phyloP scores from a whole-genome alignment of 2,329 filamentous ascomycete genomes.

The Escovopsis sp. region DNA sequence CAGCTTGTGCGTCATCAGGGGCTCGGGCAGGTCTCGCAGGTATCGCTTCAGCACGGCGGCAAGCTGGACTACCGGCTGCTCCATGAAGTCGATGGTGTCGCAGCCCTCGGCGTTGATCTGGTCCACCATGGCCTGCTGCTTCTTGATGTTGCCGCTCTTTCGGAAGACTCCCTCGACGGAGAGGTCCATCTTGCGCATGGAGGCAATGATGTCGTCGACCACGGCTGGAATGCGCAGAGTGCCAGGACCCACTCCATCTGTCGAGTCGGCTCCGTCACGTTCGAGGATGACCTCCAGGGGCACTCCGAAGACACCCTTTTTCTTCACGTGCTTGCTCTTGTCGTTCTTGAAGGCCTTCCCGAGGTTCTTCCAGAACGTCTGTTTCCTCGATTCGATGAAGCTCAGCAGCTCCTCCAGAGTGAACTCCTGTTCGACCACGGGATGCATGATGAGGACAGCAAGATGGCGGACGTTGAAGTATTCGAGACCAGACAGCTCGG shows the following conservation, averaged over 20 bases:
- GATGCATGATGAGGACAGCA: constrained; percentile 88
- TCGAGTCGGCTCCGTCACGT: constrained; percentile 91
- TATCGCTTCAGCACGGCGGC: constrained; percentile 92
- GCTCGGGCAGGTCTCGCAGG: constrained; percentile 84
- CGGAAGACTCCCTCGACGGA: constrained; percentile 97
- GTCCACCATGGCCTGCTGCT: constrained; percentile 72
- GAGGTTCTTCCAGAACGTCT: constrained; percentile 95
- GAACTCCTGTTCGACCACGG: constrained; percentile 77
- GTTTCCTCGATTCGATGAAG: constrained; percentile 82
- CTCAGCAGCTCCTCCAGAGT: constrained; percentile 84
- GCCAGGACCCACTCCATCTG: constrained; percentile 85
- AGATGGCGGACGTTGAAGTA: constrained; percentile 96
- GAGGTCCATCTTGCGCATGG: constrained; percentile 98
- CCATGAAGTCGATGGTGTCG: constrained; percentile 70
- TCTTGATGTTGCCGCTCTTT: constrained; percentile 97
- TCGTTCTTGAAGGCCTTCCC: constrained; percentile 92
- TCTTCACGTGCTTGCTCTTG: constrained; percentile 61
- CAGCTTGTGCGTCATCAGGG: constrained; percentile 86
- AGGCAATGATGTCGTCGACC: constrained; percentile 83
- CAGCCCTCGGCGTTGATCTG: constrained; percentile 75
- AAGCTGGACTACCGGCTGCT: constrained; percentile 83
- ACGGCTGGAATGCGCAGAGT: constrained; percentile 83
- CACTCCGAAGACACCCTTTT: constrained; percentile 89
- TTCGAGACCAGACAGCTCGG: constrained; percentile 83
- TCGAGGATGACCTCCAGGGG: constrained; percentile 80